A percentile compares a stretch with the other conserved stretches of the same genome.
Evolutionary conservation across 1,284 basidiomycete species (phyloP).

Genomic region (Vanrija sp.): DNA sequence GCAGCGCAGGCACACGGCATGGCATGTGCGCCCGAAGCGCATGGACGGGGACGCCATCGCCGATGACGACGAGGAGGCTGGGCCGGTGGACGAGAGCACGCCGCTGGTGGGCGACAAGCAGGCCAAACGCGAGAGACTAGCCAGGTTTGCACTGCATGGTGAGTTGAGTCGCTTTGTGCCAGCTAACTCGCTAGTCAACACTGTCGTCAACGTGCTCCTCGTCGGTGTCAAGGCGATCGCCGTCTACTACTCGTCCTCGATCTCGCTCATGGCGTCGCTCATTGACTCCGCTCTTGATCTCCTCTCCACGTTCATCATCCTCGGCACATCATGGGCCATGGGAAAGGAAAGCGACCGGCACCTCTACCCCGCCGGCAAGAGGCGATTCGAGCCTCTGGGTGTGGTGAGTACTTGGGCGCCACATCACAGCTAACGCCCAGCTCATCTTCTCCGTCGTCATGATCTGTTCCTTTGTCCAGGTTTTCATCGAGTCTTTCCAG

Average conservation of each 20-base stretch:
- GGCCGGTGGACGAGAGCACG: constrained; percentile 20
- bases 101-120: constrained; percentile 27
- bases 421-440: constrained; percentile 18
- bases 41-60: neutral
- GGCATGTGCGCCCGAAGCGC: too few species aligned
- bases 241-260: constrained; percentile 55
- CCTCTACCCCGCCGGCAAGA: constrained; percentile 54
- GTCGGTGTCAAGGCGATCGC: constrained; percentile 54
- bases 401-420: constrained; percentile 32
- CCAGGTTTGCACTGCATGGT: constrained; percentile 43
- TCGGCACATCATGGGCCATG: constrained; percentile 46
- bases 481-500: constrained; percentile 52
- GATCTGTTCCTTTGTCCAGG: constrained; percentile 54
- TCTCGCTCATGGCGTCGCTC: constrained; percentile 56
- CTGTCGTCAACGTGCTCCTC: constrained; percentile 52
- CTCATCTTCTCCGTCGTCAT: constrained; percentile 58
- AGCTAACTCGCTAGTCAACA: constrained; percentile 40
- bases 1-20: too few species aligned
- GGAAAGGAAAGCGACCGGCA: constrained; percentile 41
- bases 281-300: constrained; percentile 57
- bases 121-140: constrained; percentile 36
- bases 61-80: constrained; percentile 5
- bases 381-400: constrained; percentile 53
- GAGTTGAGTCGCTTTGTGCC: neutral
- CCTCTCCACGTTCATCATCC: constrained; percentile 53